Evolutionary conservation across 768 basidiomycete genomes (phyloP).

Genomic region (Stropharia rugosoannulata): DNA sequence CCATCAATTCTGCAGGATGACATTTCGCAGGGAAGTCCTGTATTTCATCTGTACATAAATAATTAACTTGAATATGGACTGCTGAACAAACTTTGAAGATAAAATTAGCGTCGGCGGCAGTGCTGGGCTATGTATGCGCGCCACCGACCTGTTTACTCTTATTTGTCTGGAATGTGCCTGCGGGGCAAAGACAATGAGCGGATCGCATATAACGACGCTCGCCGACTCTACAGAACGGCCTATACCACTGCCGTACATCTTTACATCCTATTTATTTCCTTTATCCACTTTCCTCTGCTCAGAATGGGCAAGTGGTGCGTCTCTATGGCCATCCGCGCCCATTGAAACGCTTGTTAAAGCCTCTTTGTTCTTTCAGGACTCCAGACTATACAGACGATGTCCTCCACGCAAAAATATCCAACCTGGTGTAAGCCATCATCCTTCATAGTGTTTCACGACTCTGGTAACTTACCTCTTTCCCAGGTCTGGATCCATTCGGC

Average conservation of each 20-base stretch:
- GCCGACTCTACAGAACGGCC: slow-evolving; percentile 8
- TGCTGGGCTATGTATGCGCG: background rate
- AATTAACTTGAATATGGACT: no score
- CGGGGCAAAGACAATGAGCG: background rate
- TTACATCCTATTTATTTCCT: slow-evolving; percentile 19
- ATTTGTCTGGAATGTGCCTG: slow-evolving; percentile 12
- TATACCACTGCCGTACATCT: slow-evolving; percentile 3
- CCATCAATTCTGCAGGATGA: no score
- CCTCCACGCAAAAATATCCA: slow-evolving; percentile 72
- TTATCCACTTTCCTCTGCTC: slow-evolving; percentile 18
- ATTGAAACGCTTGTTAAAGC: background rate
- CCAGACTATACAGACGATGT: slow-evolving; percentile 72
- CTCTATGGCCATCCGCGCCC: slow-evolving; percentile 6
- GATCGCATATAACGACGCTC: slow-evolving; percentile 5
- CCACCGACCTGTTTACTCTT: slow-evolving; percentile 17
- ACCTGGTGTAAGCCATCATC: slow-evolving; percentile 60
- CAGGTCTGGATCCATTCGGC: slow-evolving; percentile 72
- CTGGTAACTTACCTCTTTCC: slow-evolving; percentile 1
- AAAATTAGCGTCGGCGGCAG: background rate
- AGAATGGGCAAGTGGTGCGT: slow-evolving; percentile 75
- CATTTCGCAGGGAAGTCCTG: no score
- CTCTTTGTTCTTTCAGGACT: slow-evolving; percentile 47
- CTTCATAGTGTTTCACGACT: background rate
- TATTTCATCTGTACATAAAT: no score
- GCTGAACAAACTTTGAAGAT: background rate